Base-by-base conservation (phyloP, 2,329 filamentous ascomycete species). In the Emmonsiellopsis sp. region DNA sequence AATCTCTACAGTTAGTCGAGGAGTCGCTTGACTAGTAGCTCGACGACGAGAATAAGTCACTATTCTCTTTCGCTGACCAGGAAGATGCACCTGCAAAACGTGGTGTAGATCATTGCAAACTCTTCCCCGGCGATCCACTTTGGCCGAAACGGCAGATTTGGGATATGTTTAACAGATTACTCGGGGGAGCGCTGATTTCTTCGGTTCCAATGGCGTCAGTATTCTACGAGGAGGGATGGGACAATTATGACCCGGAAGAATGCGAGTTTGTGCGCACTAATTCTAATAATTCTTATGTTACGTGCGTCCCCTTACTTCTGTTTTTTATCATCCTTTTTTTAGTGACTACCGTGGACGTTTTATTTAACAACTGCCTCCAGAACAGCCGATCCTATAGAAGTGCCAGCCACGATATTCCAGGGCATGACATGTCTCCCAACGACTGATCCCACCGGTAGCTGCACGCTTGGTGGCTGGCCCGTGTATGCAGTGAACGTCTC, bases 91-190 rank as follows among this genome's bases (percentile, higher is more conserved):
- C 42, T 27, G 21, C 21, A 27, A 27, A 27, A 27, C 21, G 21
- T 27, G 3, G 21, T 27, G 3, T 27, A 1, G 21, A 27, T 27
- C 2, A 44, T 44, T 49, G 31, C 34, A 17, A 21, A 39, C 77
- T 71, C 62, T 69, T 77, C 34, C 80, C 80, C 0, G 74, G 73
- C 13, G 77, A 82, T 53, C 13, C 56, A 0, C 74, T 71, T 60
- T 85, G 81, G 79, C 81, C 81, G 0, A 63, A 65, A 0, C 31
- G 56, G 0, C 44, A 59, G 1, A 63, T 65, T 2, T 84, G 81
- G 80, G 57, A 65, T 5, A 51, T 59, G 0, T 73, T 84, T 49
- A 82, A 83, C 59, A 50, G 60, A 10, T 74, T 78, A 1, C 66
- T 83, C 1, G 66, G 67, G 14, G 78, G 77, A 0, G 67, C 65